Percentiles rank a stretch among this genome's conserved stretches.
These are phyloP conservation scores for Myrica gale DNA, from an alignment of 306 rosid species.

Conservation along the genomic window DNA sequence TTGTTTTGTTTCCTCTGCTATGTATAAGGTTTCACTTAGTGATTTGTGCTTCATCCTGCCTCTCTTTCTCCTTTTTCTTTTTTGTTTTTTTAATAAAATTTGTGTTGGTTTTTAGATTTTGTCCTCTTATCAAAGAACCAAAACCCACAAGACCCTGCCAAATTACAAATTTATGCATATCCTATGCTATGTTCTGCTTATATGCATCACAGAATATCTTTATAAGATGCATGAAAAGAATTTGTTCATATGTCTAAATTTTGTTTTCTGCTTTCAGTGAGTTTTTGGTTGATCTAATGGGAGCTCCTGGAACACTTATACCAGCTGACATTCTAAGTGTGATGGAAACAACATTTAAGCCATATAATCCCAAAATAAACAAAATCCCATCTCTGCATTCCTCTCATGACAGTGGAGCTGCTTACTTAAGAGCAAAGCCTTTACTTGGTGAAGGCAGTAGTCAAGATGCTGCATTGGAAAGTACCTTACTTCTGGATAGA, in stretches of 20 bases:
- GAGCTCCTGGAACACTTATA: conserved; percentile 91
- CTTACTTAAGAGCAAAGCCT: conserved; percentile 48
- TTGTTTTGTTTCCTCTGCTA: neutral
- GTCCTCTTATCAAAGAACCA: neutral
- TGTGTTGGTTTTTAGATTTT: neutral
- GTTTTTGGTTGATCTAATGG: conserved; percentile 99
- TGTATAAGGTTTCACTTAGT: neutral
- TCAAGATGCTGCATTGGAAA: conserved; percentile 44
- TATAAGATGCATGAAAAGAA: neutral
- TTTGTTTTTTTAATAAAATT: neutral
- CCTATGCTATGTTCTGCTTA: conserved; percentile 2
- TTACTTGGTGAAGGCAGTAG: conserved; percentile 80
- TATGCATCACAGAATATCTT: neutral
- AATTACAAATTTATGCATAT: neutral
- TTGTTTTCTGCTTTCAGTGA: conserved; percentile 68
- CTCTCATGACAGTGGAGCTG: conserved; percentile 43
- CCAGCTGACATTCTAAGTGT: conserved; percentile 76
- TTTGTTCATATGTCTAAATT: neutral
- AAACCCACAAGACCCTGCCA: neutral
- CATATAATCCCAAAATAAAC: conserved; percentile 54
- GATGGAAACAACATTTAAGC: conserved; percentile 51
- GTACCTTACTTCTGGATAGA: conserved; percentile 44
- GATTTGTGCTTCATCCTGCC: neutral
- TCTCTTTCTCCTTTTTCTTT: neutral
- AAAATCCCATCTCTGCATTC: conserved; percentile 47